Evolutionary conservation across 1,284 basidiomycete species (phyloP).

Genomic region (Vanrija pseudolonga): DNA sequence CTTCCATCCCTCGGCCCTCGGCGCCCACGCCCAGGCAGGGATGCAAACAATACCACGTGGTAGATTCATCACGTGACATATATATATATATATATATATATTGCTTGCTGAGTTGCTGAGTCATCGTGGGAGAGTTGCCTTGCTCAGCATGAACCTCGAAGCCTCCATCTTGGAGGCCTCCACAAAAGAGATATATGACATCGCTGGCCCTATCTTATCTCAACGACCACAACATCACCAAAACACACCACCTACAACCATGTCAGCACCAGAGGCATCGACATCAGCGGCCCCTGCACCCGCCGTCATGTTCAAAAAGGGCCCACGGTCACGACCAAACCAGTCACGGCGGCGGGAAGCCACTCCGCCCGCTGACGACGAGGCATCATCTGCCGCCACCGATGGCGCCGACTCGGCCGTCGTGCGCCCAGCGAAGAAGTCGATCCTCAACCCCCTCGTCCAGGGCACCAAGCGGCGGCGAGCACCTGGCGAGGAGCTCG

Average conservation of each 20-base stretch:
- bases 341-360: constrained; percentile 60
- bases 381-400: constrained; percentile 53
- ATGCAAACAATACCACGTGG: no score
- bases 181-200: no score
- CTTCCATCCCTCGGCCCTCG: no score
- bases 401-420: constrained; percentile 51
- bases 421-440: constrained; percentile 67
- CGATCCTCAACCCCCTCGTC: constrained; percentile 64
- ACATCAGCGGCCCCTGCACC: constrained; percentile 16
- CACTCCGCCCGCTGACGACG: constrained; percentile 54
- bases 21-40: no score
- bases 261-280: constrained; percentile 19
- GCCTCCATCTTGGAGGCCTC: no score
- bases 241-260: constrained; percentile 1
- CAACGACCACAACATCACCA: background rate
- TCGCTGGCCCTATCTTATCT: no score
- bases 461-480: constrained; percentile 76
- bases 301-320: constrained; percentile 84
- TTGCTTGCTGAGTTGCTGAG: background rate
- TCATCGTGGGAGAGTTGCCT: background rate
- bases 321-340: constrained; percentile 65
- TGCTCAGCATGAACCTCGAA: background rate
- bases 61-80: no score
- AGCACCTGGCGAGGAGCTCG: constrained; percentile 61
- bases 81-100: no score